Percentiles rank a stretch among this genome's conserved stretches.
Conservation (phyloP, 1,284 basidiomycete species). For the Rhodotorula sp. region DNA sequence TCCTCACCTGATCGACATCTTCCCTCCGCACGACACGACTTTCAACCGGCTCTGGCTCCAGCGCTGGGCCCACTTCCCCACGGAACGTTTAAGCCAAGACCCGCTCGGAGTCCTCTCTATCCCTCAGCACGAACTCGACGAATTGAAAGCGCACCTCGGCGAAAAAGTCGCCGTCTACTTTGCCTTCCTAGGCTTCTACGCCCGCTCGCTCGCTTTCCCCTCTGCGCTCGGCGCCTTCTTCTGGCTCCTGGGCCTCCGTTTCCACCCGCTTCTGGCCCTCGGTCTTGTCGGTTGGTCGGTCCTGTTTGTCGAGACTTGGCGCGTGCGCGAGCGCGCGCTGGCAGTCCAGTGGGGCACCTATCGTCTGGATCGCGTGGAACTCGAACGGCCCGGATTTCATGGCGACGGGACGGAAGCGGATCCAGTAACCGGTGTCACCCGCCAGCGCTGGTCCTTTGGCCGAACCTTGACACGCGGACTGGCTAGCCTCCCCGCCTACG, state of each 20-base stretch:
- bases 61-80: slow-evolving; percentile 60
- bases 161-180: slow-evolving; percentile 88
- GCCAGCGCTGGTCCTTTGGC: slow-evolving; percentile 28
- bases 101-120: slow-evolving; percentile 50
- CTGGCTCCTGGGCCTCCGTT: slow-evolving; percentile 59
- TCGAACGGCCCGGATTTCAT: slow-evolving; percentile 65
- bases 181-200: slow-evolving; percentile 78
- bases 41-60: slow-evolving; percentile 73
- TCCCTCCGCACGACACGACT: slow-evolving; percentile 71
- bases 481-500: slow-evolving; percentile 72
- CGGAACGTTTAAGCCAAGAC: slow-evolving; percentile 39
- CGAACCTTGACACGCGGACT: slow-evolving; percentile 47
- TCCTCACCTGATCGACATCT: slow-evolving; percentile 73
- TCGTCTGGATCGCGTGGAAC: slow-evolving; percentile 73
- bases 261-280: slow-evolving; percentile 73
- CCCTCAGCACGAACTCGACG: slow-evolving; percentile 56
- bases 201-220: slow-evolving; percentile 48
- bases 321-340: slow-evolving; percentile 72
- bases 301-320: slow-evolving; percentile 85
- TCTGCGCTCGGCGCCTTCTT: slow-evolving; percentile 49
- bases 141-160: slow-evolving; percentile 71
- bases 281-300: slow-evolving; percentile 75
- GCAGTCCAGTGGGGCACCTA: slow-evolving; percentile 75
- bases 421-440: slow-evolving; percentile 35
- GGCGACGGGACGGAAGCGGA: slow-evolving; percentile 40